Evolutionary conservation across 257 asterid species (phyloP).

Genomic region (Cynanchum wilfordii): DNA sequence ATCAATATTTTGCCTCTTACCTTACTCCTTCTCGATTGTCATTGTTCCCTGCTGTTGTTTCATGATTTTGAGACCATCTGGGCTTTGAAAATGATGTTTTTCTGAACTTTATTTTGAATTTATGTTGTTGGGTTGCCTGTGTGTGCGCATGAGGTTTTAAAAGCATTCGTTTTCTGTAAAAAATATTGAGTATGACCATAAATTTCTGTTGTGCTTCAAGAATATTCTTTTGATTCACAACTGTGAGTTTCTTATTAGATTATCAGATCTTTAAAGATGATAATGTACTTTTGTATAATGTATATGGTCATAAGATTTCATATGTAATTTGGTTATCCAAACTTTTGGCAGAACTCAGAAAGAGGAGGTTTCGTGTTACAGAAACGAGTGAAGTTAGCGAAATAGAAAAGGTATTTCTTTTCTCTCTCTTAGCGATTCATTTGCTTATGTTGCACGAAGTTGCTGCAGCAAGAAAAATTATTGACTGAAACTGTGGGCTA

Average conservation of each 20-base stretch:
- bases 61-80: neutral
- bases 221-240: too few relatives aligned
- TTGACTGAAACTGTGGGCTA: neutral
- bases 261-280: too few relatives aligned
- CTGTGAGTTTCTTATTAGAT: too few relatives aligned
- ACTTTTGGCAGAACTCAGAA: conserved; percentile 64
- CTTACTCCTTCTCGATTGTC: neutral
- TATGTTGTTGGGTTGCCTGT: neutral
- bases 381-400: conserved; percentile 72
- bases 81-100: neutral
- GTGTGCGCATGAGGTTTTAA: neutral
- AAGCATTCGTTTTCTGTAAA: conserved; percentile 3
- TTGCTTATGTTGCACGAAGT: conserved; percentile 4
- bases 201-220: neutral
- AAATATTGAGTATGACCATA: neutral
- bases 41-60: neutral
- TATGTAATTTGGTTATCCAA: conserved; percentile 16
- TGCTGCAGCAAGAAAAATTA: neutral
- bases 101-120: neutral
- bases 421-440: neutral
- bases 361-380: conserved; percentile 85
- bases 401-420: conserved; percentile 66
- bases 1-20: neutral
- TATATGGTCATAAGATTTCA: neutral
- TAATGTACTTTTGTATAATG: neutral